A percentile compares a stretch with the other conserved stretches of the same genome.
Conservation (phyloP, 768 basidiomycete genomes). For the Calocybe gangraenosa region DNA sequence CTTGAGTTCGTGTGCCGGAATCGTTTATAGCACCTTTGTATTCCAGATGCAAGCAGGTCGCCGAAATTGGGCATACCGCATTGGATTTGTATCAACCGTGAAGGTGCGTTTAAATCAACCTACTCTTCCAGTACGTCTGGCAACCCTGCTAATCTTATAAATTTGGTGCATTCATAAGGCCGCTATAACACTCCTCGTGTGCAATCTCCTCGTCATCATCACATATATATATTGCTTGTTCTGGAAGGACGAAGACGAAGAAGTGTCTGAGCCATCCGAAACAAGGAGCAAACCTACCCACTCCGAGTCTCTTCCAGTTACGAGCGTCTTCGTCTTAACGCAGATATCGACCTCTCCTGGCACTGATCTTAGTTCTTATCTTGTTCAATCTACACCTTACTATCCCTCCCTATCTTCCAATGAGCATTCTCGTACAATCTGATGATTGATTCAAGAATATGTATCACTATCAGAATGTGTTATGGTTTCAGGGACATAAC, state of each 20-base stretch:
- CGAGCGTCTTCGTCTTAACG: too few relatives aligned
- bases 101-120: slow-evolving; percentile 19
- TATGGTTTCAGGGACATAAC: too few relatives aligned
- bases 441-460: too few relatives aligned
- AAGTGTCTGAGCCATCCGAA: slow-evolving; percentile 11
- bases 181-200: slow-evolving; percentile 17
- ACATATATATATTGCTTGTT: slow-evolving; percentile 11
- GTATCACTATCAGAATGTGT: too few relatives aligned
- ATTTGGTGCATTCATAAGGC: neutral
- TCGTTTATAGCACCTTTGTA: slow-evolving; percentile 18
- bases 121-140: too few relatives aligned
- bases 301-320: too few relatives aligned
- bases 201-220: slow-evolving; percentile 20
- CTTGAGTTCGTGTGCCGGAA: slow-evolving; percentile 17
- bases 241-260: slow-evolving; percentile 9
- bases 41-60: slow-evolving; percentile 7
- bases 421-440: too few relatives aligned
- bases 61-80: neutral
- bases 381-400: too few relatives aligned
- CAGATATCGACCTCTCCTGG: too few relatives aligned
- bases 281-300: slow-evolving; percentile 9
- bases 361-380: too few relatives aligned
- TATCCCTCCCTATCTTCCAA: too few relatives aligned
- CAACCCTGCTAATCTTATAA: neutral
- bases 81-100: slow-evolving; percentile 12